These are phyloP conservation scores for Colletotrichum gigasporum DNA, from an alignment of 2,329 filamentous ascomycete species.

Conservation along the genomic window DNA sequence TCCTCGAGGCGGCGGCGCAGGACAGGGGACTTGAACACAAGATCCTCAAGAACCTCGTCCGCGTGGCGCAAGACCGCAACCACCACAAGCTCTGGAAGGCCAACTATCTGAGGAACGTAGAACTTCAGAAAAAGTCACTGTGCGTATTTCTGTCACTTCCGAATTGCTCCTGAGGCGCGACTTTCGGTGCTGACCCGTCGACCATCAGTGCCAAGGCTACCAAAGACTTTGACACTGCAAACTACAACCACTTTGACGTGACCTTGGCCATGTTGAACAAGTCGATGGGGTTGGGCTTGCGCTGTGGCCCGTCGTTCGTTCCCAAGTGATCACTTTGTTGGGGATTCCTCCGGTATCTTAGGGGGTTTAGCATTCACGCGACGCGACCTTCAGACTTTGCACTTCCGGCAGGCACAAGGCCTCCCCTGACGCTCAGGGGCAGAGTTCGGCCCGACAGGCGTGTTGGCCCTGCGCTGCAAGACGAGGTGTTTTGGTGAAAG, in stretches of 20 bases:
- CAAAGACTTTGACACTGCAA: slow-evolving; percentile 37
- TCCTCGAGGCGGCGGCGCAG: slow-evolving; percentile 71
- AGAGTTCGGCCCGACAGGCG: neutral
- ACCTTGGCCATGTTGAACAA: slow-evolving; percentile 79
- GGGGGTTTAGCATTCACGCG: too few species aligned
- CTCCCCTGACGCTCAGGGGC: neutral
- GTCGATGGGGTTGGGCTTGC: slow-evolving; percentile 73
- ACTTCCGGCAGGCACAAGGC: neutral
- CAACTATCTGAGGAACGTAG: neutral
- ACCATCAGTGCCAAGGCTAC: neutral
- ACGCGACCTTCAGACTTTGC: too few species aligned
- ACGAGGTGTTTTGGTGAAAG: neutral
- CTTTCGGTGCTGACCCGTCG: neutral
- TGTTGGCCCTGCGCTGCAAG: neutral
- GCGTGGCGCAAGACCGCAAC: slow-evolving; percentile 45
- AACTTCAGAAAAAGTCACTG: slow-evolving; percentile 26
- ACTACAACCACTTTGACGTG: slow-evolving; percentile 72
- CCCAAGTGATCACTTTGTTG: neutral
- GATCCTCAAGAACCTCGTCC: slow-evolving; percentile 75
- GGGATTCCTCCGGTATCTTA: neutral
- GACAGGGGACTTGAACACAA: slow-evolving; percentile 76
- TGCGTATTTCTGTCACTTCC: slow-evolving; percentile 24
- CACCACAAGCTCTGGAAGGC: slow-evolving; percentile 41
- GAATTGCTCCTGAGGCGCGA: neutral
- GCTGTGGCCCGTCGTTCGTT: slow-evolving; percentile 43